These are phyloP conservation scores for Chrysoporthe deuterocubensis DNA, from an alignment of 2,329 filamentous ascomycete species.

Conservation along the genomic window DNA sequence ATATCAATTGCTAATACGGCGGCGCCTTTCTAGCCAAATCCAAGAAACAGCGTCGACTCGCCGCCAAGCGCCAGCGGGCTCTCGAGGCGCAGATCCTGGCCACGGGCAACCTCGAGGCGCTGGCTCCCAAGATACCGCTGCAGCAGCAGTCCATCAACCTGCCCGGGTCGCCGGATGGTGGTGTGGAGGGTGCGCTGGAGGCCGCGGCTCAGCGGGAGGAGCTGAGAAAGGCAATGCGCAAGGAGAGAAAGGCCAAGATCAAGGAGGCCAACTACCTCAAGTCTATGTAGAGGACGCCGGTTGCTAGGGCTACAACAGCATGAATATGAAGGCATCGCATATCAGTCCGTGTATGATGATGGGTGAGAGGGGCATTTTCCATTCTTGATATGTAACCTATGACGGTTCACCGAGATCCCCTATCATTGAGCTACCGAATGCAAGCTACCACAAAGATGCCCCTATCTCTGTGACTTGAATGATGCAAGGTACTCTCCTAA, in stretches of 20 bases:
- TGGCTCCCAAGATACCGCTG: slow-evolving; percentile 72
- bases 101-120: slow-evolving; percentile 66
- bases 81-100: slow-evolving; percentile 64
- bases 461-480: not conserved
- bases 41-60: slow-evolving; percentile 76
- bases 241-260: slow-evolving; percentile 74
- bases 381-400: not conserved
- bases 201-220: slow-evolving; percentile 60
- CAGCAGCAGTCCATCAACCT: slow-evolving; percentile 81
- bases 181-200: slow-evolving; percentile 49
- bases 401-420: not conserved
- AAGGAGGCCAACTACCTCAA: slow-evolving; percentile 88
- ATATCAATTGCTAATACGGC: not conserved
- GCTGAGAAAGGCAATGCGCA: slow-evolving; percentile 72
- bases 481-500: not conserved
- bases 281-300: slow-evolving; percentile 61
- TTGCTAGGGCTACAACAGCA: no score
- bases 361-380: not conserved
- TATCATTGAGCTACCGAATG: not conserved
- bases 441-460: not conserved
- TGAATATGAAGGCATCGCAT: not conserved
- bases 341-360: not conserved
- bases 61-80: slow-evolving; percentile 65
- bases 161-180: slow-evolving; percentile 52
- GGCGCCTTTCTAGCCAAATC: slow-evolving; percentile 67